Evolutionary conservation across 2,329 filamentous ascomycete species (phyloP), one percentile per base, ranked within the genome.

Genomic region (Calonectria ilicicola): DNA sequence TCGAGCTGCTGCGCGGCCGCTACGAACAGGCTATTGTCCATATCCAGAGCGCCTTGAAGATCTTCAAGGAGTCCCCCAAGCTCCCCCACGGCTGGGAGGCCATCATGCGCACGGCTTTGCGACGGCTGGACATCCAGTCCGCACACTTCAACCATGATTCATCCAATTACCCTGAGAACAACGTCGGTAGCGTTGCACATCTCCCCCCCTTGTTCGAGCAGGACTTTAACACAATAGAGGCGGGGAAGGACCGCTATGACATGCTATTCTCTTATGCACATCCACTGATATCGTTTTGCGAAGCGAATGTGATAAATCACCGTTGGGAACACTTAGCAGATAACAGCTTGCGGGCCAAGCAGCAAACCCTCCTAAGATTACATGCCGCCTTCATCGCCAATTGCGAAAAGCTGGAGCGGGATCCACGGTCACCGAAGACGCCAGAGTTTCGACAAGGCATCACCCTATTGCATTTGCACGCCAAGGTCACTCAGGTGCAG

Each of bases 1-100:
- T 65, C 32, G 63, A 65, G 29, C 63, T 65, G 26, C 46, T 65
- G 23, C 63, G 44, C 19, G 63, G 63, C 21, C 63, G 35, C 29
- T 51, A 65, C 46, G 29, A 53, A 2, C 35, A 29, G 15, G 63
- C 63, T 21, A 53, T 65, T 9, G 63, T 51, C 21, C 63, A 65
- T 23, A 65, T 65, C 32, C 44, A 23, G 35, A 40, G 46, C 29
- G 63, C 63, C 27, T 46, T 65, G 27, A 65, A 65, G 32, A 65
- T 65, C n/a, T 49, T 65, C 46, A 23, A 23, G 27, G 46, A 65
- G 21, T 53, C 29, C 7, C 63, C 32, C 63, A 51, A 65, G 40
- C 58, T 63, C 23, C 58, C 58, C 17, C 38, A 46, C 38, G 40
- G 40, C 58, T 63, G 38, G 58, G 40, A 63, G 58, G 58, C 38